Percentiles rank a stretch among this genome's conserved stretches.
These are phyloP conservation scores for Kodamaea lidongshanica DNA, from an alignment of 805 yeast species.

Conservation along the genomic window DNA sequence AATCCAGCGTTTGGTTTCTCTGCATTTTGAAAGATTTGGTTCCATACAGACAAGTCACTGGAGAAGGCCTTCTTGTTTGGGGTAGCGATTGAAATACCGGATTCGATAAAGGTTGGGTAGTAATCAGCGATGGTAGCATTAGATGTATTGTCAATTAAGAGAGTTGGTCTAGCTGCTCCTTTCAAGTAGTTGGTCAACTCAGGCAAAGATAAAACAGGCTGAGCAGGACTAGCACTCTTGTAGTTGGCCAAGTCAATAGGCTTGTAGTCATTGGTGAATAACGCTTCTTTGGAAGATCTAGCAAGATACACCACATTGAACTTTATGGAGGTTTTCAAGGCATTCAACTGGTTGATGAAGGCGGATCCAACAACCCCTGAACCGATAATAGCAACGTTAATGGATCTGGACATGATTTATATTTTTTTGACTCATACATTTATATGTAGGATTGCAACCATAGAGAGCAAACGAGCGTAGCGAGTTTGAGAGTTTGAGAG, in stretches of 20 bases:
- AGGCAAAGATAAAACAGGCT: slow-evolving; percentile 47
- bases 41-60: slow-evolving; percentile 67
- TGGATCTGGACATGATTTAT: slow-evolving; percentile 15
- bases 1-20: slow-evolving; percentile 54
- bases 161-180: slow-evolving; percentile 65
- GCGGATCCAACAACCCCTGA: slow-evolving; percentile 96
- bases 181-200: slow-evolving; percentile 59
- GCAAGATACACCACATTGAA: slow-evolving; percentile 81
- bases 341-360: slow-evolving; percentile 72
- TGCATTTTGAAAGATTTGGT: slow-evolving; percentile 56
- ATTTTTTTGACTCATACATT: too few relatives aligned
- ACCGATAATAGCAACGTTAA: slow-evolving; percentile 47
- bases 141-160: slow-evolving; percentile 92
- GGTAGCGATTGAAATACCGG: slow-evolving; percentile 90
- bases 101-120: slow-evolving; percentile 67
- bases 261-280: slow-evolving; percentile 60
- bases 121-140: slow-evolving; percentile 67
- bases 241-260: slow-evolving; percentile 64
- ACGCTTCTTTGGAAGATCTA: slow-evolving; percentile 59
- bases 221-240: slow-evolving; percentile 40
- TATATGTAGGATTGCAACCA: too few relatives aligned
- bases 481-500: too few relatives aligned
- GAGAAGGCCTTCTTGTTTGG: slow-evolving; percentile 98
- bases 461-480: too few relatives aligned
- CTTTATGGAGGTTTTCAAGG: slow-evolving; percentile 51